Evolutionary conservation across 2,329 filamentous ascomycete genomes (phyloP).

Genomic region (Penicillium sp.): DNA sequence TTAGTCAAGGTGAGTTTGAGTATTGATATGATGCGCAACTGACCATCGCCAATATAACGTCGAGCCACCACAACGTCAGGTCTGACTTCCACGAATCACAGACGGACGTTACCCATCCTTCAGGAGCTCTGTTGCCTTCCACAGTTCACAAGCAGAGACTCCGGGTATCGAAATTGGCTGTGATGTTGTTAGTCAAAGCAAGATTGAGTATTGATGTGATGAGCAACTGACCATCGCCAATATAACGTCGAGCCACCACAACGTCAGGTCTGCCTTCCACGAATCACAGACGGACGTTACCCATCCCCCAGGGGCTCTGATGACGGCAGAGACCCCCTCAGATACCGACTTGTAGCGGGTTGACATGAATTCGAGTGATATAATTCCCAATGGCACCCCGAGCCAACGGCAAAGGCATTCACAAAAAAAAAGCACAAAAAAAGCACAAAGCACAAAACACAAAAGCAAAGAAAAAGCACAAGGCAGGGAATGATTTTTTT

Average conservation of each 20-base stretch:
- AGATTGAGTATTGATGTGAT: neutral
- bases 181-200: neutral
- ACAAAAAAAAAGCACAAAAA: neutral
- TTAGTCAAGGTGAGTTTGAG: neutral
- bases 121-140: neutral
- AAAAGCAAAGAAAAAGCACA: neutral
- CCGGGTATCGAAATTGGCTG: neutral
- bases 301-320: neutral
- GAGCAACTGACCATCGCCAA: too few species aligned
- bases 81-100: neutral
- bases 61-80: neutral
- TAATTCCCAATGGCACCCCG: slow-evolving; percentile 28
- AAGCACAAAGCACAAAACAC: neutral
- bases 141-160: neutral
- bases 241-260: neutral
- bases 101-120: neutral
- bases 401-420: neutral
- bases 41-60: too few species aligned
- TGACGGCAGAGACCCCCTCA: neutral
- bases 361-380: neutral
- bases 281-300: neutral
- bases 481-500: neutral
- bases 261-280: neutral
- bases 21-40: neutral
- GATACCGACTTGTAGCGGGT: neutral